Conservation (phyloP, 345 rosid species). For the Excoecaria agallocha region DNA sequence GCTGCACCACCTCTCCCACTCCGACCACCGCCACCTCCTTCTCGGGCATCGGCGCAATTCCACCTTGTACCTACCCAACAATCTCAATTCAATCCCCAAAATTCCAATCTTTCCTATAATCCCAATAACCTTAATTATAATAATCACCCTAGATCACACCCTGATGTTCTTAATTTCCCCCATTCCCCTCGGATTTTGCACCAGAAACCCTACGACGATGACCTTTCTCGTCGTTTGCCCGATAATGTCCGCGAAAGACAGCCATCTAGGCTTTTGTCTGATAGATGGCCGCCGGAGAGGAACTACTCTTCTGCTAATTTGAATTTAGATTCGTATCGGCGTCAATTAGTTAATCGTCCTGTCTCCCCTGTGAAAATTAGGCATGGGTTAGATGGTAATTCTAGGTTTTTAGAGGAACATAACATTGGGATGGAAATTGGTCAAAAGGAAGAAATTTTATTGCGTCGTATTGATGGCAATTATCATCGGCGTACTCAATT, state of each 20-base stretch:
- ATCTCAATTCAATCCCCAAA: conserved; percentile 27
- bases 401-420: conserved; percentile 51
- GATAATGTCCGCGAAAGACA: conserved; percentile 30
- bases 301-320: conserved; percentile 16
- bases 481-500: conserved; percentile 31
- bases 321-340: conserved; percentile 20
- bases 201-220: conserved; percentile 9
- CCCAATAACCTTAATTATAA: conserved; percentile 24
- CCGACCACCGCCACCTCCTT: conserved; percentile 24
- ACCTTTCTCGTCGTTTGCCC: conserved; percentile 14
- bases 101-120: conserved; percentile 34
- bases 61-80: conserved; percentile 25
- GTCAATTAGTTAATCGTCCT: conserved; percentile 36
- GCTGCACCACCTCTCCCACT: conserved; percentile 23
- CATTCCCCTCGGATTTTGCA: conserved; percentile 29
- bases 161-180: conserved; percentile 25
- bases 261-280: conserved; percentile 26
- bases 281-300: conserved; percentile 23
- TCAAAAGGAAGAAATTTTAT: conserved; percentile 34
- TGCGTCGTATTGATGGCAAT: conserved; percentile 21
- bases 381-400: conserved; percentile 41
- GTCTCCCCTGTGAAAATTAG: conserved; percentile 36
- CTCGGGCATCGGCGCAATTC: conserved; percentile 19
- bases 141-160: conserved; percentile 16
- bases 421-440: conserved; percentile 13